A percentile compares a stretch with the other conserved stretches of the same genome.
Evolutionary conservation across 2,329 filamentous ascomycete genomes (phyloP).

Genomic region (Chaetomium globosum): DNA sequence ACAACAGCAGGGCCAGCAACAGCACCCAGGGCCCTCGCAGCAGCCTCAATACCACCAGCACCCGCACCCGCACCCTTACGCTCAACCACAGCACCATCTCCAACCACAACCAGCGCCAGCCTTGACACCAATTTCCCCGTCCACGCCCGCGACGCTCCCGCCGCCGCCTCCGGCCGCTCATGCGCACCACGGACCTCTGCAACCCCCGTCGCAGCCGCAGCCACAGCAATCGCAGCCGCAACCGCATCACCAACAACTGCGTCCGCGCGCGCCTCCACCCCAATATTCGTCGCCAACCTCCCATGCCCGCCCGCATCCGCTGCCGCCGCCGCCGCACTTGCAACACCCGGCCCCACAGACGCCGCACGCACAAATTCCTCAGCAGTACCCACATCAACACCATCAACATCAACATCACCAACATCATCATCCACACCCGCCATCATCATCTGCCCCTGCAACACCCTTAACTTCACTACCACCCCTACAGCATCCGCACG

Average conservation of each 20-base stretch:
- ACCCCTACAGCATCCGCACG: constrained; percentile 22
- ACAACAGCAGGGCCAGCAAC: constrained; percentile 3
- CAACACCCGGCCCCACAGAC: constrained; percentile 27
- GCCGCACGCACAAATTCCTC: constrained; percentile 28
- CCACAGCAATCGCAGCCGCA: constrained; percentile 8
- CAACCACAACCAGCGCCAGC: constrained; percentile 13
- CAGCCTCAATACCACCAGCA: constrained; percentile 8
- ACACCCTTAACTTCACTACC: constrained; percentile 13
- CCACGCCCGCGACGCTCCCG: constrained; percentile 7
- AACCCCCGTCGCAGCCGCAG: constrained; percentile 18
- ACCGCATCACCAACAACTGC: not conserved
- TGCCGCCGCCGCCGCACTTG: not conserved
- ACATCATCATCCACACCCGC: constrained; percentile 13
- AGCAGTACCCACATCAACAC: constrained; percentile 15
- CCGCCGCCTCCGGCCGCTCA: constrained; percentile 16
- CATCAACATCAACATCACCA: constrained; percentile 24
- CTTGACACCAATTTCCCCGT: not conserved
- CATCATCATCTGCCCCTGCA: constrained; percentile 2
- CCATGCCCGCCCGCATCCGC: constrained; percentile 16
- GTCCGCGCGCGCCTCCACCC: constrained; percentile 16
- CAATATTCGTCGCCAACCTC: constrained; percentile 16
- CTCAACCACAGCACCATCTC: constrained; percentile 20
- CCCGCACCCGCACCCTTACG: constrained; percentile 3
- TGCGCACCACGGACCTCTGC: constrained; percentile 8
- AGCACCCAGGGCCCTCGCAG: not conserved